Percentiles rank a stretch among this genome's conserved stretches.
Evolutionary conservation across 331 rosid species (phyloP).

Genomic region (Malus hybrid): DNA sequence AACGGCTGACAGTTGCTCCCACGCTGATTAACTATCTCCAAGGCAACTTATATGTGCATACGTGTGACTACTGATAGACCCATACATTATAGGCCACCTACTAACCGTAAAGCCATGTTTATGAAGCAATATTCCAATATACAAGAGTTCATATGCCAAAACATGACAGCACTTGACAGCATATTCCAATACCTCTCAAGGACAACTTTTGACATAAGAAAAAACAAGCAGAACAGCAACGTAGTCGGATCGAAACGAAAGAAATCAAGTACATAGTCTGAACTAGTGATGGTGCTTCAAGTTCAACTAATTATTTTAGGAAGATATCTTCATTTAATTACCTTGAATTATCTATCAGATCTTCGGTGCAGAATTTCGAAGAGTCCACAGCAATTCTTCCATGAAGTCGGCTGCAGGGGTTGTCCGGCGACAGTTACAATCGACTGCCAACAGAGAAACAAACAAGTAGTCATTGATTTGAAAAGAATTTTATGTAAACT

Average conservation of each 20-base stretch:
- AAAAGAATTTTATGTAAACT: not conserved
- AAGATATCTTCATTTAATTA: not conserved
- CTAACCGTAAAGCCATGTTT: not conserved
- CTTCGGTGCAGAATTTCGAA: constrained; percentile 35
- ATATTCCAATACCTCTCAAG: not conserved
- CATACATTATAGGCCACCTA: not conserved
- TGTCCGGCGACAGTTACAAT: constrained; percentile 14
- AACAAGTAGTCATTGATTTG: not conserved
- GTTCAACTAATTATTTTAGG: not conserved
- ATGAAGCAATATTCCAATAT: not conserved
- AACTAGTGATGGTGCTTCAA: not conserved
- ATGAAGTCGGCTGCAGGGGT: constrained; percentile 32
- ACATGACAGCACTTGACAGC: constrained; percentile 1
- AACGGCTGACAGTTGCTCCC: not conserved
- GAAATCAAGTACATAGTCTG: not conserved
- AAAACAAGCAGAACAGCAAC: not conserved
- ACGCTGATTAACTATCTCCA: not conserved
- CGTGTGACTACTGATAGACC: not conserved
- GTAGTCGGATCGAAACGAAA: not conserved
- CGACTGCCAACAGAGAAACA: constrained; percentile 17
- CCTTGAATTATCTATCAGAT: constrained; percentile 47
- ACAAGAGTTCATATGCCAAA: not conserved
- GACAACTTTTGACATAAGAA: not conserved
- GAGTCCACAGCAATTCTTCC: constrained; percentile 75
- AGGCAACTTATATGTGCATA: not conserved